These are phyloP conservation scores for Rhizodiscina lignyota DNA, from an alignment of 495 filamentous ascomycete species.

Conservation along the genomic window DNA sequence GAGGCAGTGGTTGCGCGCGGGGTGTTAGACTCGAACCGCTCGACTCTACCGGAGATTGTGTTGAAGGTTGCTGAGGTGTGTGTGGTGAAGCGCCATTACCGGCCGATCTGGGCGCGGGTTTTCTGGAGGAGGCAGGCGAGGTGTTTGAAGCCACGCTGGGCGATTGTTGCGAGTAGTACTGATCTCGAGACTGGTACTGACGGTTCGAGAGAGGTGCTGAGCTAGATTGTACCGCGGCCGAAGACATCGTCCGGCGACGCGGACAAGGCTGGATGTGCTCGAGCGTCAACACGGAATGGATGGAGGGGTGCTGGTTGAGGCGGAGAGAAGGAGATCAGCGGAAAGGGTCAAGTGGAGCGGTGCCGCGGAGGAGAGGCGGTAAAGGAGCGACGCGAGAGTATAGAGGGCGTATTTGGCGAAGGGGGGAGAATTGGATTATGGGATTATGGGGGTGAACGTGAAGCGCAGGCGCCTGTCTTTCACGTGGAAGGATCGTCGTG, in stretches of 20 bases:
- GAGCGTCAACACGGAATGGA: too few species aligned
- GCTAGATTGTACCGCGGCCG: constrained; percentile 21
- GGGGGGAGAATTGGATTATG: too few species aligned
- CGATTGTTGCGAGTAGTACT: constrained; percentile 25
- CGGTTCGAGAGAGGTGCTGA: constrained; percentile 14
- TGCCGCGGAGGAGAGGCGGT: too few species aligned
- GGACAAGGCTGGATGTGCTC: not conserved
- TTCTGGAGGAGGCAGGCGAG: constrained; percentile 29
- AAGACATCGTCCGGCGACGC: constrained; percentile 16
- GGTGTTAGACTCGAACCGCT: constrained; percentile 25
- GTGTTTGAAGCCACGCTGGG: constrained; percentile 15
- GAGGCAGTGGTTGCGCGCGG: constrained; percentile 24
- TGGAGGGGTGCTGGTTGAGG: too few species aligned
- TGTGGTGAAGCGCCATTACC: constrained; percentile 31
- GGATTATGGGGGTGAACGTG: too few species aligned
- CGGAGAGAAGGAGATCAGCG: too few species aligned
- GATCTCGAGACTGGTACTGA: constrained; percentile 14
- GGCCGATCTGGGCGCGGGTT: constrained; percentile 33
- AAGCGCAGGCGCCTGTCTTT: too few species aligned
- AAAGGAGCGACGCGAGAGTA: too few species aligned
- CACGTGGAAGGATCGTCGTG: too few species aligned
- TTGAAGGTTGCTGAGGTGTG: constrained; percentile 25
- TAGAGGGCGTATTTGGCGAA: too few species aligned
- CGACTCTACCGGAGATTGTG: constrained; percentile 16
- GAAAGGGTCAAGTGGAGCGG: too few species aligned